Percentiles rank a stretch among this genome's conserved stretches.
phyloP scores from a whole-genome alignment of 768 basidiomycete species.

The Serendipita sp. region DNA sequence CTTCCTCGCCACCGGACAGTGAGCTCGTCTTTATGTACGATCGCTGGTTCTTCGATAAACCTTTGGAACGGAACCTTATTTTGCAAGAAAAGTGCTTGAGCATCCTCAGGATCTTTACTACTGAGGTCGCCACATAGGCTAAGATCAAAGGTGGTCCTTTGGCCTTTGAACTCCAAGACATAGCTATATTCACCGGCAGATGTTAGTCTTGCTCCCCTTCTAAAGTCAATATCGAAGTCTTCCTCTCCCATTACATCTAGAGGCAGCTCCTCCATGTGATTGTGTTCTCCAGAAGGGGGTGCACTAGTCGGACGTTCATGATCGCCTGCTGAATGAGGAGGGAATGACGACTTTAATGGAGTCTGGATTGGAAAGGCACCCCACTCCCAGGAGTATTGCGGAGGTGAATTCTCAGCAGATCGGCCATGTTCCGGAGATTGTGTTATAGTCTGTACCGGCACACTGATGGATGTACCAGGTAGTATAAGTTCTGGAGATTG shows the following conservation, averaged over 20 bases:
- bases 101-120: slow-evolving; percentile 31
- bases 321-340: slow-evolving; percentile 6
- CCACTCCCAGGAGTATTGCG: slow-evolving; percentile 80
- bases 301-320: slow-evolving; percentile 4
- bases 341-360: slow-evolving; percentile 38
- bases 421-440: slow-evolving; percentile 11
- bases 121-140: slow-evolving; percentile 34
- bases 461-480: background rate
- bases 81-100: slow-evolving; percentile 33
- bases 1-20: slow-evolving; percentile 59
- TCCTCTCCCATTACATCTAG: slow-evolving; percentile 17
- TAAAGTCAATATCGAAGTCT: slow-evolving; percentile 16
- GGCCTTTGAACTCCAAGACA: slow-evolving; percentile 39
- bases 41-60: slow-evolving; percentile 46
- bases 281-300: background rate
- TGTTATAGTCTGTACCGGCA: slow-evolving; percentile 10
- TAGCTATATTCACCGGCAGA: slow-evolving; percentile 7
- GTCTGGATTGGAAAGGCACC: slow-evolving; percentile 74
- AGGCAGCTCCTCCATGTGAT: slow-evolving; percentile 9
- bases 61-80: slow-evolving; percentile 44
- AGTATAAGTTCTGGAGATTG: background rate
- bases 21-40: slow-evolving; percentile 46
- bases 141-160: slow-evolving; percentile 52
- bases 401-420: slow-evolving; percentile 11
- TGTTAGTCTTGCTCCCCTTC: slow-evolving; percentile 14